A percentile compares a stretch with the other conserved stretches of the same genome.
These are phyloP conservation scores for Colletotrichum sp. DNA, from an alignment of 2,329 filamentous ascomycete species.

Conservation along the genomic window DNA sequence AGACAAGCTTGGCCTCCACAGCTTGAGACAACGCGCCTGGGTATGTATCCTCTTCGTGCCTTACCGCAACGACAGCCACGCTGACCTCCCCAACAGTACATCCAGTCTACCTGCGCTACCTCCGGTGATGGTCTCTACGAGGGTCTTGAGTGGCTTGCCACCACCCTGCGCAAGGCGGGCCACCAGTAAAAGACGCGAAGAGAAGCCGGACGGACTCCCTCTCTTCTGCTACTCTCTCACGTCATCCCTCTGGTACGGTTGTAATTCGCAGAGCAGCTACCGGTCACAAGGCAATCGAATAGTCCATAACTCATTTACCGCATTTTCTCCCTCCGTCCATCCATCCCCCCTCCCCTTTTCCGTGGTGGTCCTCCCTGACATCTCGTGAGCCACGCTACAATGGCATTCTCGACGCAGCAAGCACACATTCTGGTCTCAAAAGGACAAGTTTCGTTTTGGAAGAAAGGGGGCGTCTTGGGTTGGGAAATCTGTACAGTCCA, in stretches of 20 bases:
- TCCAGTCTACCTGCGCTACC: constrained; percentile 99
- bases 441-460: constrained; percentile 35
- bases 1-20: constrained; percentile 99
- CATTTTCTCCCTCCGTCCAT: constrained; percentile 22
- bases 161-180: constrained; percentile 79
- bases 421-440: constrained; percentile 23
- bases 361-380: constrained; percentile 23
- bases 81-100: constrained; percentile 69
- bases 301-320: constrained; percentile 48
- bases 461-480: constrained; percentile 34
- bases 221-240: constrained; percentile 43
- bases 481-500: constrained; percentile 38
- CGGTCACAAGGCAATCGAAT: constrained; percentile 60
- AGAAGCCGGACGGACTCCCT: constrained; percentile 32
- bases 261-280: constrained; percentile 60
- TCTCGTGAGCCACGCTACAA: constrained; percentile 19
- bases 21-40: constrained; percentile 97
- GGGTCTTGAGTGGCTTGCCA: constrained; percentile 93
- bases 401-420: constrained; percentile 21
- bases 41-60: constrained; percentile 64
- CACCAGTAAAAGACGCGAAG: constrained; percentile 58
- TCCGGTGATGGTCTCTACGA: constrained; percentile 99
- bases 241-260: constrained; percentile 57
- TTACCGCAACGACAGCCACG: background rate
- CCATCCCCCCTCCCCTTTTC: constrained; percentile 9